Evolutionary conservation across 2,329 filamentous ascomycete species (phyloP).

Genomic region (Aspergillus glaucus): DNA sequence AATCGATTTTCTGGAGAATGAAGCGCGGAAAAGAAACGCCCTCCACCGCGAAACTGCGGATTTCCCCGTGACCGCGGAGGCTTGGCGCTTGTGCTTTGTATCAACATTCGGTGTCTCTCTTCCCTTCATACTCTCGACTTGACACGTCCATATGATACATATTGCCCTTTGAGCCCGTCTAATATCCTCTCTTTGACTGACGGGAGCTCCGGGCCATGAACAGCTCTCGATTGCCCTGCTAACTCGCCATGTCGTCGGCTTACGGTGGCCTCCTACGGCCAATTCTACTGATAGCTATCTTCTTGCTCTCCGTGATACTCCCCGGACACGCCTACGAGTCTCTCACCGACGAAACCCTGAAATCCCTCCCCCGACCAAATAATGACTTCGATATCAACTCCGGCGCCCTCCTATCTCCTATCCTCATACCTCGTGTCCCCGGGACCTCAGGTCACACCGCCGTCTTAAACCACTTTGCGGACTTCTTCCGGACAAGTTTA

Average conservation of each 20-base stretch:
- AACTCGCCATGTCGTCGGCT: conserved; percentile 20
- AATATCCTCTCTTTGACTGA: not conserved
- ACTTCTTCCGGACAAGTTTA: conserved; percentile 70
- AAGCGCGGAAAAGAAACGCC: no score
- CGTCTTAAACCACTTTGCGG: conserved; percentile 73
- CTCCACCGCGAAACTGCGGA: no score
- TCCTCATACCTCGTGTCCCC: conserved; percentile 80
- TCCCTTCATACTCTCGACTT: no score
- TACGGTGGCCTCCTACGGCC: conserved; percentile 21
- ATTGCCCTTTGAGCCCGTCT: not conserved
- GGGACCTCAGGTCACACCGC: conserved; percentile 69
- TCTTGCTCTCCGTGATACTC: conserved; percentile 17
- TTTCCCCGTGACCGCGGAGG: no score
- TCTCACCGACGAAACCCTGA: conserved; percentile 70
- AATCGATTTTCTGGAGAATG: no score
- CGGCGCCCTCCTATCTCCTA: conserved; percentile 73
- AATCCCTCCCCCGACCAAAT: conserved; percentile 63
- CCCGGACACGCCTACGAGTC: conserved; percentile 46
- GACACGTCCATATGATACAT: not conserved
- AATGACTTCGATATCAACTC: conserved; percentile 71
- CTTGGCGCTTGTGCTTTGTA: not conserved
- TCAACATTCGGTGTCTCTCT: not conserved
- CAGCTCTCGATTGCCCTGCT: not conserved
- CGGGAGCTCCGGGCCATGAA: conserved; percentile 2
- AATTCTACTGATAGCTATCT: conserved; percentile 21